A percentile compares a stretch with the other conserved stretches of the same genome.
Evolutionary conservation across 2,329 filamentous ascomycete species (phyloP).

Genomic region (Dactylella cylindrospora): DNA sequence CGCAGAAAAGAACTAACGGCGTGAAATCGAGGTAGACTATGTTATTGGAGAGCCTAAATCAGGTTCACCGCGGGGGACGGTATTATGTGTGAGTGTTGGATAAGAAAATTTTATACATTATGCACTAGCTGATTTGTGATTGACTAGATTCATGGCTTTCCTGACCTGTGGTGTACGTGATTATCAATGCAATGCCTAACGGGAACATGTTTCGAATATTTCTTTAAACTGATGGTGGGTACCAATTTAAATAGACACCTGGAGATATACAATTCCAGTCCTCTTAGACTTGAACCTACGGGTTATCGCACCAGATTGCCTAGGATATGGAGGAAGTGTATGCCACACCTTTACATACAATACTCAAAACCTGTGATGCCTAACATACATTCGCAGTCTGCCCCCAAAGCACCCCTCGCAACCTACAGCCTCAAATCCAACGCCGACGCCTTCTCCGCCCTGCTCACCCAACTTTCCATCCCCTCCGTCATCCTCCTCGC

Average conservation of each 20-base stretch:
- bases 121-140: constrained; percentile 5
- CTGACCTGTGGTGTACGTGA: constrained; percentile 48
- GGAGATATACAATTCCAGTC: constrained; percentile 83
- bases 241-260: constrained; percentile 58
- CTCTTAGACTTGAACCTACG: constrained; percentile 71
- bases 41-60: constrained; percentile 47
- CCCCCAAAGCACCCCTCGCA: constrained; percentile 63
- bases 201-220: no score
- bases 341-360: neutral
- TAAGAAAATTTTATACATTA: no score
- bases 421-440: constrained; percentile 73
- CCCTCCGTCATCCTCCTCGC: constrained; percentile 75
- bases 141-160: constrained; percentile 48
- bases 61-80: constrained; percentile 43
- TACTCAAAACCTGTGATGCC: neutral
- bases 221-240: neutral
- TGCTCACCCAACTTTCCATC: constrained; percentile 63
- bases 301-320: constrained; percentile 80
- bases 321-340: constrained; percentile 80
- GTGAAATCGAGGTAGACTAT: constrained; percentile 45
- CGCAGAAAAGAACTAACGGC: neutral
- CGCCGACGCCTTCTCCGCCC: constrained; percentile 71
- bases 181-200: no score
- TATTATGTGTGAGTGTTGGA: constrained; percentile 44
- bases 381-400: constrained; percentile 50